These are phyloP conservation scores for Chaetomiaceae sp. DNA, from an alignment of 2,329 filamentous ascomycete genomes.

Conservation along the genomic window DNA sequence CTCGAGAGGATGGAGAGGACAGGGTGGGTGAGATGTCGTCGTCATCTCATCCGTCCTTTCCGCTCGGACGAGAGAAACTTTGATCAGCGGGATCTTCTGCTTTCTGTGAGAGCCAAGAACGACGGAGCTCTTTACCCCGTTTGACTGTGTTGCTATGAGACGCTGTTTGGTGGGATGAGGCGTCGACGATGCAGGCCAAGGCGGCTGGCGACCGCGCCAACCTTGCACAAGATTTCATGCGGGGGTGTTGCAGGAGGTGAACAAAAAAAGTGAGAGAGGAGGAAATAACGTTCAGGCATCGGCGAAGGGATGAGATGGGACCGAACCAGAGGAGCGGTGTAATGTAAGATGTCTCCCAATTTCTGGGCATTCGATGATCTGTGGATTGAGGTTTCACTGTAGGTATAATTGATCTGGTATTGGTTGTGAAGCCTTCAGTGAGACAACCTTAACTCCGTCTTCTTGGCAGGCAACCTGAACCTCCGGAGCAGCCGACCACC, in stretches of 20 bases:
- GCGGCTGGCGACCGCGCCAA: constrained; percentile 12
- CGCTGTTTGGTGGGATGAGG: background rate
- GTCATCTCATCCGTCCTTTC: background rate
- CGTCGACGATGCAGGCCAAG: constrained; percentile 20
- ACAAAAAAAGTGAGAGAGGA: no score
- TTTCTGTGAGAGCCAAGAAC: background rate
- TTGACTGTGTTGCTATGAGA: background rate
- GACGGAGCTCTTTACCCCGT: constrained; percentile 5
- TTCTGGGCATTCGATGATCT: background rate
- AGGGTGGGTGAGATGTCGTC: background rate
- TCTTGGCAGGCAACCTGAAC: background rate
- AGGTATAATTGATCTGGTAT: no score
- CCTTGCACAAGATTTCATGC: constrained; percentile 7
- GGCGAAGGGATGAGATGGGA: no score
- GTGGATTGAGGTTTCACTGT: no score
- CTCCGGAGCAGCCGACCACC: no score
- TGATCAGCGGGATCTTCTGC: background rate
- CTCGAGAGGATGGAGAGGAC: background rate
- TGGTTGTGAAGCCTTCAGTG: no score
- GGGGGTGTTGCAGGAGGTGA: background rate
- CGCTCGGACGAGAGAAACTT: background rate
- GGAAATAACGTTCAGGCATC: no score
- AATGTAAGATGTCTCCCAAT: no score
- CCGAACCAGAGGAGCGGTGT: no score
- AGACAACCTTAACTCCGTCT: background rate